A percentile compares a stretch with the other conserved stretches of the same genome.
Conservation (phyloP, 2,329 filamentous ascomycete genomes). For the Paracoccidioides lutzii region DNA sequence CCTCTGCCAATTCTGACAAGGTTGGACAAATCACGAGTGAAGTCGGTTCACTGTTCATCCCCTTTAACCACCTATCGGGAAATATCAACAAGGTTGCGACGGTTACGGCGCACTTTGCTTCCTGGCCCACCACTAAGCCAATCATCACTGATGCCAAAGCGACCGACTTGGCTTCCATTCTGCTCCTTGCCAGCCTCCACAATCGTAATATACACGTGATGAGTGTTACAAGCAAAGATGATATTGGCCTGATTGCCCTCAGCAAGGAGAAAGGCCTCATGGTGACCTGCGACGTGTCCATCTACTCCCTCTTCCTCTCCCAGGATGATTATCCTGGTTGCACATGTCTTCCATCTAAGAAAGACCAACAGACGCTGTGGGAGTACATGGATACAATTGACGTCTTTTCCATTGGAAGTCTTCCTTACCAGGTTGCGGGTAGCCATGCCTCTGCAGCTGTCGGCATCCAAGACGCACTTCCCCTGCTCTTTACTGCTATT, state of each 20-base stretch:
- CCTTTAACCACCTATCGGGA: constrained; percentile 66
- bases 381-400: constrained; percentile 60
- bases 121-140: constrained; percentile 65
- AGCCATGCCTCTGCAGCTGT: constrained; percentile 46
- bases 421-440: constrained; percentile 61
- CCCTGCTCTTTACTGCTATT: constrained; percentile 63
- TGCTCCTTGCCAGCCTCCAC: constrained; percentile 65
- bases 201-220: constrained; percentile 67
- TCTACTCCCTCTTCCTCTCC: constrained; percentile 65
- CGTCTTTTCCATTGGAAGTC: constrained; percentile 64
- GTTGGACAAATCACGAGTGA: constrained; percentile 59
- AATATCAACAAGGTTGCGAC: constrained; percentile 76
- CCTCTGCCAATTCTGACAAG: constrained; percentile 59
- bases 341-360: constrained; percentile 49
- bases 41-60: constrained; percentile 69
- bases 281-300: constrained; percentile 70
- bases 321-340: constrained; percentile 58
- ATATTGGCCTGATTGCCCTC: constrained; percentile 62
- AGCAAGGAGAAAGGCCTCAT: constrained; percentile 71
- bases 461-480: constrained; percentile 61
- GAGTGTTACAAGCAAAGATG: constrained; percentile 67
- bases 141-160: constrained; percentile 72
- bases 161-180: constrained; percentile 66
- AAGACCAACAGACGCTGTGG: constrained; percentile 64
- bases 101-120: constrained; percentile 64